These are phyloP conservation scores for Metschnikowia borealis DNA, from an alignment of 805 yeast genomes.

Conservation along the genomic window DNA sequence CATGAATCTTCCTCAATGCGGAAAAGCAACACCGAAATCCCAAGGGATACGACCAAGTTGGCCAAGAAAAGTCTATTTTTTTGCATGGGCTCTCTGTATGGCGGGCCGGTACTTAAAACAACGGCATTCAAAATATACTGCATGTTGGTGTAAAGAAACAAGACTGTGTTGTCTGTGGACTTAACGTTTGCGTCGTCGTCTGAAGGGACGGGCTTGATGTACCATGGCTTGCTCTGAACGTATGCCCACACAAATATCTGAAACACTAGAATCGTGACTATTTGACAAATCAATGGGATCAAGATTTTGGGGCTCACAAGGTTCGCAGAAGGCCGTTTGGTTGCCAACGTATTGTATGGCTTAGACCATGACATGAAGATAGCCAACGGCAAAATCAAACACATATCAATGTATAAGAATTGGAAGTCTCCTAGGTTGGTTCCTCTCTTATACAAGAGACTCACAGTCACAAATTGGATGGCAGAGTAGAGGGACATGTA, in stretches of 20 bases:
- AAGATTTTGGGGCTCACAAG: conserved; percentile 84
- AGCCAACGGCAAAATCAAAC: conserved; percentile 89
- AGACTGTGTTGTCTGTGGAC: conserved; percentile 83
- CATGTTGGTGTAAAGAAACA: conserved; percentile 77
- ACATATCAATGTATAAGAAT: conserved; percentile 87
- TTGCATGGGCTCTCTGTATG: conserved; percentile 75
- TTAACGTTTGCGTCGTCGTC: conserved; percentile 68
- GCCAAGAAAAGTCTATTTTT: conserved; percentile 67
- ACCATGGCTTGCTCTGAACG: conserved; percentile 67
- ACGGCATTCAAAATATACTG: conserved; percentile 85
- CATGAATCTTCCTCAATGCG: conserved; percentile 45
- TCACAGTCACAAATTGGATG: conserved; percentile 86
- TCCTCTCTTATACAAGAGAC: conserved; percentile 81
- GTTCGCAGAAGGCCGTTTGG: conserved; percentile 90
- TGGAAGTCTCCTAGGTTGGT: conserved; percentile 96
- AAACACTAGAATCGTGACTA: conserved; percentile 55
- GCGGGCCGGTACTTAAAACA: conserved; percentile 87
- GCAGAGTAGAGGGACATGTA: conserved; percentile 97
- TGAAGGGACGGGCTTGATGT: conserved; percentile 73
- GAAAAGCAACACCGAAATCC: conserved; percentile 55
- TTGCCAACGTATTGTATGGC: conserved; percentile 57
- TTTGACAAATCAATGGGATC: conserved; percentile 77
- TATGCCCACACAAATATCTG: conserved; percentile 66
- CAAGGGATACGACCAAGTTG: conserved; percentile 50
- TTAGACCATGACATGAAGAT: conserved; percentile 97